Base-by-base conservation (phyloP, 352 stramenopile genomes). In the Phytophthora megakarya region DNA sequence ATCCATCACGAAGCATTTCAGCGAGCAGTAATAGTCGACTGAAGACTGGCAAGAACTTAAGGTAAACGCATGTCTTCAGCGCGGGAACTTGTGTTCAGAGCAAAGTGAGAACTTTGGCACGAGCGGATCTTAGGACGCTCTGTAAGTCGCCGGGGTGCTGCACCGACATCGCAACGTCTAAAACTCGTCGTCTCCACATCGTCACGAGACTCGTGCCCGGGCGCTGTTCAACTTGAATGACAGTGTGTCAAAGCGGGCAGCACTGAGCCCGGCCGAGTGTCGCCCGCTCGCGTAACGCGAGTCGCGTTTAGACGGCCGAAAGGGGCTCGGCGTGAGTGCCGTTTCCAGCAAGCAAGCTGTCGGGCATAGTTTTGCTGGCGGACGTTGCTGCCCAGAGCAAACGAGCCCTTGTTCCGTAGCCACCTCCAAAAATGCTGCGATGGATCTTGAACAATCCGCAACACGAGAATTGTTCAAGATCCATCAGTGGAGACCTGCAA, bases 271-370 rank as follows among this genome's bases (percentile, higher is more conserved):
- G 53, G 44, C 53, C 22, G 47, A 67, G 50, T 40, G 21, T 63
- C 28, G 33, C 11, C 10, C n/a, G 32, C 43, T 55, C 32, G 58
- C n/a, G n/a, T n/a, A n/a, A n/a, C n/a, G n/a, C n/a, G n/a, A n/a
- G n/a, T n/a, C n/a, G n/a, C 21, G 32, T 52, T 60, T 50, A 49
- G 58, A 64, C 33, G 55, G 44, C 40, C 40, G 57, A 47, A 19
- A 47, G n/a, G 16, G 19, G 40, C 12, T 15, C 19, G 18, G 30
- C 40, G 42, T 51, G 28, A 28, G 50, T 53, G 53, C 23, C 51
- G 21, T 26, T 54, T 50, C 45, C 56, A 64, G 53, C 39, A 66
- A 54, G 58, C 30, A 61, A 66, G 58, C 48, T 33, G 43, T 54
- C 49, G 39, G 46, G 45, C 43, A 52, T 38, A 48, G 35, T 30